Base-by-base conservation (phyloP, 2,329 filamentous ascomycete species). In the Colletotrichum brevisporum region DNA sequence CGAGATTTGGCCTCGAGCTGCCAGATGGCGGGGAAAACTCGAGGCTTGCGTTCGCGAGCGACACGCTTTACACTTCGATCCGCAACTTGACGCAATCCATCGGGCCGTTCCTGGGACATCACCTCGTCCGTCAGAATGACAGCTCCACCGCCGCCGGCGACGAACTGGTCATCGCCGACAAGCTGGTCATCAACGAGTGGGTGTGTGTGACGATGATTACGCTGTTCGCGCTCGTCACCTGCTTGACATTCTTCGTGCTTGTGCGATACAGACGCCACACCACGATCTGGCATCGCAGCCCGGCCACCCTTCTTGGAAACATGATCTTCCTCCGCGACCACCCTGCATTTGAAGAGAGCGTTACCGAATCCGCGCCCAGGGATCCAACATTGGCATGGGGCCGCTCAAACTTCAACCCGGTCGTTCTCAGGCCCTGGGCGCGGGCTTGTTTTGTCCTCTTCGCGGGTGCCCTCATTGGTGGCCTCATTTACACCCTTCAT, bases 131-230 rank as follows among this genome's bases (percentile, higher is more conserved):
- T 21, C 45, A 12, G 31, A 15, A 45, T 2, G 36, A 52, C 18
- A 45, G 5, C 2, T 21, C 36, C 18, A 2, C 9, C 8, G n/a
- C 5, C 12, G 2, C 21, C 31, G 64, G 64, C 9, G 47, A 59
- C 16, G 15, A 8, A n/a, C 15, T 39, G 13, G 24, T 8, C n/a
- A 51, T 13, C 5, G 41, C 39, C 18, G 59, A 48, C n/a, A 55
- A 55, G 15, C 39, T 67, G 6, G 18, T 57, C 10, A 36, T 63
- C 15, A 67, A 63, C 16, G 41, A 52, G 16, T 57, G 53, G 47
- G 27, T 63, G 8, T 63, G 64, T 21, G 36, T 67, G 2, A 15
- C 59, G 10, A 67, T 67, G 64, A 41, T 43, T 3, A 52, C 18
- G 26, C 36, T 58, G 6, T 67, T 57, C 21, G 39, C 24, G 1